Evolutionary conservation across 345 rosid species (phyloP).

Genomic region (Ailanthus altissimus): DNA sequence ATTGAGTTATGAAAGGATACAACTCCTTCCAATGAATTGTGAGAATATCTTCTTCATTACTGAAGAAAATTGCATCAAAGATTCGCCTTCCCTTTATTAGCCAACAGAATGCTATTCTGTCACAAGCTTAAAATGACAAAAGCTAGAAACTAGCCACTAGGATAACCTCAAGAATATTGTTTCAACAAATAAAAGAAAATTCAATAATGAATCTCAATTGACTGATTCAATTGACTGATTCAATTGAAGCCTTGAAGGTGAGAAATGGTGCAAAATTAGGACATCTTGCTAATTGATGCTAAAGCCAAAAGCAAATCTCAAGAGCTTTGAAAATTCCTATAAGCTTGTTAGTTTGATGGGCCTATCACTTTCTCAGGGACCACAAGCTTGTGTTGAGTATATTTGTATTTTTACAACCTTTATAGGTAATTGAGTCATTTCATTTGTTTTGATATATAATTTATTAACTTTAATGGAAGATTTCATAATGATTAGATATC

Average conservation of each 20-base stretch:
- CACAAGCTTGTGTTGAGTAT: too few species aligned
- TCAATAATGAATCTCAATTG: background rate
- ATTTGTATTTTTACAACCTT: too few species aligned
- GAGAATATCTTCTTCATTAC: too few species aligned
- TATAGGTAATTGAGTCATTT: too few species aligned
- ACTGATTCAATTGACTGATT: background rate
- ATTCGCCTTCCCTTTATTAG: conserved; percentile 11
- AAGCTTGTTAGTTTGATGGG: conserved; percentile 55
- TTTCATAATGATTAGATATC: too few species aligned
- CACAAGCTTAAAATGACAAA: background rate
- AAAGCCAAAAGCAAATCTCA: background rate
- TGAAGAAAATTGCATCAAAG: too few species aligned
- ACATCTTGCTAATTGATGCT: background rate
- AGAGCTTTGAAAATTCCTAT: background rate
- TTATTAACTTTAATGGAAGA: too few species aligned
- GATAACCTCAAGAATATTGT: conserved; percentile 28
- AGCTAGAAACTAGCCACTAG: background rate
- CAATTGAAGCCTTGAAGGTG: background rate
- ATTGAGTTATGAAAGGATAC: too few species aligned
- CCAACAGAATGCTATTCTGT: background rate
- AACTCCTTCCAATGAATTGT: too few species aligned
- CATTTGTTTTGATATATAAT: too few species aligned
- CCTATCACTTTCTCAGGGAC: conserved; percentile 97
- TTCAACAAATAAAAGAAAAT: background rate
- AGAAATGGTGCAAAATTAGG: conserved; percentile 13